A percentile compares a stretch with the other conserved stretches of the same genome.
phyloP scores from a whole-genome alignment of 2,329 filamentous ascomycete genomes.

The Nemania bipapillata region DNA sequence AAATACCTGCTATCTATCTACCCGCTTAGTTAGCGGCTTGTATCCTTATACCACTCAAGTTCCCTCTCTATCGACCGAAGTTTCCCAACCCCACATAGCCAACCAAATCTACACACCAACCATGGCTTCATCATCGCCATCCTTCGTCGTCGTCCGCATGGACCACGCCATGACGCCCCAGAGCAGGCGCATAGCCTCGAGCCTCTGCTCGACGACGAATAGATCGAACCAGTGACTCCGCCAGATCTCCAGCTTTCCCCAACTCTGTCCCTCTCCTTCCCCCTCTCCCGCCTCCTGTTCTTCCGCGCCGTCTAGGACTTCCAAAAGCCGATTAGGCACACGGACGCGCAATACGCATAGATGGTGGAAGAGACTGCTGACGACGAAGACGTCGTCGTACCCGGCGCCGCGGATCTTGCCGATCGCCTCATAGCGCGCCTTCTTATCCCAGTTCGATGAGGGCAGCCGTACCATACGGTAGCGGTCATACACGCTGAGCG shows the following conservation, averaged over 20 bases:
- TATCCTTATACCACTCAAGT: background rate
- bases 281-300: conserved; percentile 40
- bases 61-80: background rate
- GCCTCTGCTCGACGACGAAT: conserved; percentile 64
- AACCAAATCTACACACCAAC: conserved; percentile 13
- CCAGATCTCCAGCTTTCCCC: conserved; percentile 66
- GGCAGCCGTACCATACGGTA: conserved; percentile 72
- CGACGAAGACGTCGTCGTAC: conserved; percentile 70
- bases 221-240: conserved; percentile 71
- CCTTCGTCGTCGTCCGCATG: conserved; percentile 60
- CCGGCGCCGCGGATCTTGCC: conserved; percentile 60
- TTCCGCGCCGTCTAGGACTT: conserved; percentile 62
- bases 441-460: conserved; percentile 68
- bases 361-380: conserved; percentile 72
- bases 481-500: conserved; percentile 69
- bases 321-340: conserved; percentile 65
- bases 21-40: background rate
- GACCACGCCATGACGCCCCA: conserved; percentile 71
- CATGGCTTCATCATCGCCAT: conserved; percentile 34
- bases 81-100: background rate
- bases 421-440: conserved; percentile 67
- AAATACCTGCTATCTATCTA: background rate
- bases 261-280: conserved; percentile 54
- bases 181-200: conserved; percentile 66
- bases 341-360: conserved; percentile 67